phyloP scores from a whole-genome alignment of 2,329 filamentous ascomycete species.

The Pleoardoris graminearum region DNA sequence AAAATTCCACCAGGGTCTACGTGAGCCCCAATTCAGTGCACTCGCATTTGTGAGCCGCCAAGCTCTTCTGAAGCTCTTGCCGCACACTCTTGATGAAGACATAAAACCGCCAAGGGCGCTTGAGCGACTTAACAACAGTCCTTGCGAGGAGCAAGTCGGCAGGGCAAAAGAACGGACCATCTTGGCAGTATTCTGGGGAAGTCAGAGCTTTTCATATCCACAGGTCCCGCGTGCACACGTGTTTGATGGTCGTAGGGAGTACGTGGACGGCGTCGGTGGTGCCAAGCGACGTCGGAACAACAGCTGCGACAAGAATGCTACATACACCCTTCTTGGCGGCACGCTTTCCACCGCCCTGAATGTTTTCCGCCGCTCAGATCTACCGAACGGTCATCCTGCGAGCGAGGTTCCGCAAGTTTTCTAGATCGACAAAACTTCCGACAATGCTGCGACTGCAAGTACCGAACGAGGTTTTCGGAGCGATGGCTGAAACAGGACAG shows the following conservation, averaged over 20 bases:
- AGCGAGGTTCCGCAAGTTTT: slow-evolving; percentile 11
- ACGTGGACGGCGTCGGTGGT: not conserved
- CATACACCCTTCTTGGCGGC: not conserved
- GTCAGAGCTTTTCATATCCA: slow-evolving; percentile 1
- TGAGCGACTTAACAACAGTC: not conserved
- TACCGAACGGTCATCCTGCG: not conserved
- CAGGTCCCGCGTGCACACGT: not conserved
- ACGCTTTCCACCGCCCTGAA: not conserved
- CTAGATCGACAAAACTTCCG: slow-evolving; percentile 13
- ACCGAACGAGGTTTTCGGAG: too few species aligned
- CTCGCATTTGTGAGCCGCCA: too few species aligned
- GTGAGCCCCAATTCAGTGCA: too few species aligned
- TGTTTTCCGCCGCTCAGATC: not conserved
- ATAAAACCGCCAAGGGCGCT: too few species aligned
- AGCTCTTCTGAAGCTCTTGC: too few species aligned
- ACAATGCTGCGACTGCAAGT: slow-evolving; percentile 11
- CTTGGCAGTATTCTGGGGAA: not conserved
- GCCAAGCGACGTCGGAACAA: not conserved
- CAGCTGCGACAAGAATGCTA: not conserved
- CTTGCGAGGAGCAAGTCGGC: not conserved
- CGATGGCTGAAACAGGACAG: not conserved
- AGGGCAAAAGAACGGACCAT: not conserved
- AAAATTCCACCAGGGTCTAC: too few species aligned
- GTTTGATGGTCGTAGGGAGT: not conserved
- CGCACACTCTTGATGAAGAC: too few species aligned